Conservation (phyloP, 2,329 filamentous ascomycete species). For the Knufia petricola region DNA sequence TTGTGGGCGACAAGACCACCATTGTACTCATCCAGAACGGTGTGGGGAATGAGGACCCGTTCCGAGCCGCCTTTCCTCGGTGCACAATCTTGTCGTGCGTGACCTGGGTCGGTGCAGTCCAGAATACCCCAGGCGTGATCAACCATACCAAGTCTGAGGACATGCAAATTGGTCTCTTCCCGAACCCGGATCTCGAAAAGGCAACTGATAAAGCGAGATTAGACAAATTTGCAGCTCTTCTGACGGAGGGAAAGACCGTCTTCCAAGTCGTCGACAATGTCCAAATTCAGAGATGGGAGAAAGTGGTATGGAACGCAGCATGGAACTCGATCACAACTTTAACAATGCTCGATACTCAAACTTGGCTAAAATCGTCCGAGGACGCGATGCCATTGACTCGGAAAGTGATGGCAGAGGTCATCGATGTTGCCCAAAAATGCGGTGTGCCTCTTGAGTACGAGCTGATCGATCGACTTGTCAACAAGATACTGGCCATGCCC, state of each 20-base stretch:
- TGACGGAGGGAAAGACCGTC: constrained; percentile 35
- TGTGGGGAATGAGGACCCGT: constrained; percentile 34
- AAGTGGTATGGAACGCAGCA: constrained; percentile 35
- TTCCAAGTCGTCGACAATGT: constrained; percentile 29
- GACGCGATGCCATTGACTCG: constrained; percentile 33
- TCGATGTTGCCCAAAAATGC: constrained; percentile 32
- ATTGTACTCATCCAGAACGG: constrained; percentile 35
- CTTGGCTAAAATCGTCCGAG: constrained; percentile 33
- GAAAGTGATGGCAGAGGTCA: constrained; percentile 36
- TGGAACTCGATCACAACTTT: constrained; percentile 37
- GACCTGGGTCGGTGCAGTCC: constrained; percentile 46
- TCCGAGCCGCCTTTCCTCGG: constrained; percentile 26
- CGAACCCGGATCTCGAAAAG: constrained; percentile 27
- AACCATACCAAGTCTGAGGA: constrained; percentile 45
- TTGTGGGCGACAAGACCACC: constrained; percentile 30
- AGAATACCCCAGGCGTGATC: constrained; percentile 41
- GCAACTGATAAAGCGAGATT: constrained; percentile 32
- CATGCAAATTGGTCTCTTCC: constrained; percentile 46
- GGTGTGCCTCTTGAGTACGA: constrained; percentile 31
- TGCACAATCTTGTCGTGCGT: constrained; percentile 31
- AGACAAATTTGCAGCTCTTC: constrained; percentile 32
- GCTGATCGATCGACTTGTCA: constrained; percentile 32
- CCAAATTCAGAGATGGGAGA: constrained; percentile 33
- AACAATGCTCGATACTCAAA: constrained; percentile 34
- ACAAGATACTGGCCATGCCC: constrained; percentile 32